These are phyloP conservation scores for Apiotrichum laibachii DNA, from an alignment of 1,284 basidiomycete genomes.

Conservation along the genomic window DNA sequence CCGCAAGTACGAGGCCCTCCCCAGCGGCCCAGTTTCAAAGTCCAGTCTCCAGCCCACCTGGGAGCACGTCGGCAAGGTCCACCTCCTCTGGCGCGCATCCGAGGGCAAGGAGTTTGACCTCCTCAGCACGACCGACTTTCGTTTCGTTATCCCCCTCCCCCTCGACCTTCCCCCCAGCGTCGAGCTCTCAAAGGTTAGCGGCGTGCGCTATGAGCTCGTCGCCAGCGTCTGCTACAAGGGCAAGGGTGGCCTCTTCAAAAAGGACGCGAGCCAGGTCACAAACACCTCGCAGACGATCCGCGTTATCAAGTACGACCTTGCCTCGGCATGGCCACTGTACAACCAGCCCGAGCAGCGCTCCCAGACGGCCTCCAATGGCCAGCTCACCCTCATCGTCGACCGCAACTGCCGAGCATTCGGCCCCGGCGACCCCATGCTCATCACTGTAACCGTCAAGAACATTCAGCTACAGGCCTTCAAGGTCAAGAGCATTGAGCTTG, in stretches of 20 bases:
- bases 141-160: slow-evolving; percentile 78
- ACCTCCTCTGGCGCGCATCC: slow-evolving; percentile 42
- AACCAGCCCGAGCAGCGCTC: slow-evolving; percentile 70
- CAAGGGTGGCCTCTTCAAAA: slow-evolving; percentile 75
- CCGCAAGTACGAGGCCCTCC: slow-evolving; percentile 70
- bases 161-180: slow-evolving; percentile 78
- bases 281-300: slow-evolving; percentile 65
- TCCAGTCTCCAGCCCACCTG: slow-evolving; percentile 65
- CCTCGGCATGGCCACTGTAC: slow-evolving; percentile 85
- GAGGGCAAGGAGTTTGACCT: slow-evolving; percentile 60
- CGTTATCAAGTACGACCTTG: slow-evolving; percentile 84
- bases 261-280: slow-evolving; percentile 60
- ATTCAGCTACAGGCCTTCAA: slow-evolving; percentile 61
- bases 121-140: slow-evolving; percentile 61
- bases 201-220: slow-evolving; percentile 78
- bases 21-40: slow-evolving; percentile 55
- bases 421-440: slow-evolving; percentile 72
- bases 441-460: slow-evolving; percentile 61
- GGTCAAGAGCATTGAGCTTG: slow-evolving; percentile 75
- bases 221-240: slow-evolving; percentile 76
- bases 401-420: slow-evolving; percentile 73
- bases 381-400: slow-evolving; percentile 64
- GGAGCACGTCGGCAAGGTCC: slow-evolving; percentile 43
- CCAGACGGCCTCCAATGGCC: slow-evolving; percentile 59
- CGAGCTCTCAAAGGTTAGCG: slow-evolving; percentile 68